phyloP scores from a whole-genome alignment of 225 moss, liverwort and hornwort species.

The Marchantia polymorpha region DNA sequence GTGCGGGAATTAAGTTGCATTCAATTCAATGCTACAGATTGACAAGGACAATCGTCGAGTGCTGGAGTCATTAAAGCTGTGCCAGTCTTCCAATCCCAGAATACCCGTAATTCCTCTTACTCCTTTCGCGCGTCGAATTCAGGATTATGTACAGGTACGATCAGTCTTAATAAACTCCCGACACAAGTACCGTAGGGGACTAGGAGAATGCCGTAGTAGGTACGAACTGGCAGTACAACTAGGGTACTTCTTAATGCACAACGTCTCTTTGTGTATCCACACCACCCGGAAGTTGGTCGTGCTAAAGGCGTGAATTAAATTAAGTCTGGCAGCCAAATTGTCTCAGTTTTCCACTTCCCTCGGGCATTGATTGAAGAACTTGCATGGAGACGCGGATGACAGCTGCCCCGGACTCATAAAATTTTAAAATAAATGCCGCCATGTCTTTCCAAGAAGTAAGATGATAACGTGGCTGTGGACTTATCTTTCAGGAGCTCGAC shows the following conservation, averaged over 20 bases:
- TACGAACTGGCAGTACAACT: constrained; percentile 8
- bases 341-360: background rate
- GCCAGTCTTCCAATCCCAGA: constrained; percentile 16
- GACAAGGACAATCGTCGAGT: constrained; percentile 23
- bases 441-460: background rate
- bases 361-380: background rate
- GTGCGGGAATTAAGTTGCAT: background rate
- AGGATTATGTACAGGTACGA: constrained; percentile 27
- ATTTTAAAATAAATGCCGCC: background rate
- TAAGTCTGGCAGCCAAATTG: background rate
- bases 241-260: background rate
- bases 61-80: constrained; percentile 28
- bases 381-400: background rate
- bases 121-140: constrained; percentile 27
- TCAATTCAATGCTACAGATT: constrained; percentile 17
- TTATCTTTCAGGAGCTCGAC: constrained; percentile 21
- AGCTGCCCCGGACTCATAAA: background rate
- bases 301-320: background rate
- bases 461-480: background rate
- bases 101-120: constrained; percentile 35
- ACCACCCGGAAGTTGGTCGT: background rate
- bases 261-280: background rate
- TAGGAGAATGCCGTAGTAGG: background rate
- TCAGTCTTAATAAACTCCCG: background rate
- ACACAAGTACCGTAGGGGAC: background rate